Base-by-base conservation (phyloP, 78 protist genomes). In the Cavenderia fasciculata region DNA sequence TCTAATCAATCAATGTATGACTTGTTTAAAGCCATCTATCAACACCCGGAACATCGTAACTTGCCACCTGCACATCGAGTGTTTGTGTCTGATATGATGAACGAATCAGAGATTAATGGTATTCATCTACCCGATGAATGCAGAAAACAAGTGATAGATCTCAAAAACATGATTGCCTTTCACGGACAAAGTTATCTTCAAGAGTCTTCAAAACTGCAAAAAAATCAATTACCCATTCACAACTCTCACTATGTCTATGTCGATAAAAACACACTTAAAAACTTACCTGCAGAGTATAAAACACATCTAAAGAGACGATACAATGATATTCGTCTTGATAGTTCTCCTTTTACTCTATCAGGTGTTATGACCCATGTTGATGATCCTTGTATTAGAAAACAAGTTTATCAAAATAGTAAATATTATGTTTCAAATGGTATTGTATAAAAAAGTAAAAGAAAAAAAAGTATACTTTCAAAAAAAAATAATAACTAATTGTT, bases 51-150 rank as follows among this genome's bases (percentile, higher is more conserved):
- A 2, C 68, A 51, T 16, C 0, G 16, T 0, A 43, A 66, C 18
- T 38, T 82, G n/a, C 68, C 70, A 27, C 21, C 40, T 21, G 77
- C 71, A 25, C 63, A 68, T 54, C 29, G 72, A n/a, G 27, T 41
- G 34, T 68, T 68, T 43, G 11, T 82, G 2, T 40, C 40, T 40
- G 89, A 82, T 25, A 82, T 68, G 75, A 56, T 82, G 10, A 51
- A 33, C 21, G 89, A 82, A 18, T 65, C 78, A 0, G 78, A 82
- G 31, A 40, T 27, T 29, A 82, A 82, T 68, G 89, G 89, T 38
- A 82, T 82, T 4, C 56, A 65, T 41, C 52, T 82, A 1, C 11
- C 47, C 23, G 57, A 31, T 12, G 14, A 34, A 5, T 12, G 43
- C 49, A 65, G 54, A 57, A 12, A 56, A 10, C 33, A 65, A 10